Conservation (phyloP, 192 early-diverging fungal genomes). For the Bifiguratus adelaidae region DNA sequence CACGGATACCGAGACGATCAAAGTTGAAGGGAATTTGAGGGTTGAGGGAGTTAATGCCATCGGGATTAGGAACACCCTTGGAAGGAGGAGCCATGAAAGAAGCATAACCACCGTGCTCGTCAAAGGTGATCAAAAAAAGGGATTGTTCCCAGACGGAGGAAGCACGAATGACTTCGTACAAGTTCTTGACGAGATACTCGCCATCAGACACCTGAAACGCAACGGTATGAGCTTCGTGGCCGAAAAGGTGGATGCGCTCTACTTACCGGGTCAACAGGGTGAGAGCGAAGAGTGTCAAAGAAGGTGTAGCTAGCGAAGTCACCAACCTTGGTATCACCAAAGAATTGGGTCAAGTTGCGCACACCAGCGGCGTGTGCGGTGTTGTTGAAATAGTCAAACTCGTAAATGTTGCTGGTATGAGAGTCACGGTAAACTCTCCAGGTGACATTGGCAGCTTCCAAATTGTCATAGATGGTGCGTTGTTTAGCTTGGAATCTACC, state of each 20-base stretch:
- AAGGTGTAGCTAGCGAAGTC: slow-evolving; percentile 7
- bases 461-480: slow-evolving; percentile 19
- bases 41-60: slow-evolving; percentile 5
- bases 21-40: slow-evolving; percentile 20
- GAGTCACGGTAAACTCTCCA: slow-evolving; percentile 4
- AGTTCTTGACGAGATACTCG: slow-evolving; percentile 18
- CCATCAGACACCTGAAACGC: slow-evolving; percentile 4
- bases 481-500: background rate
- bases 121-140: slow-evolving; percentile 34
- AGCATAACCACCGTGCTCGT: slow-evolving; percentile 34
- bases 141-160: slow-evolving; percentile 37
- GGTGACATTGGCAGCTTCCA: slow-evolving; percentile 17
- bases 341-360: slow-evolving; percentile 8
- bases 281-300: background rate
- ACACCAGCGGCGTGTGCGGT: too few relatives aligned
- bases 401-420: too few relatives aligned
- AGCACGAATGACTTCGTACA: slow-evolving; percentile 34
- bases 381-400: too few relatives aligned
- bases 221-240: background rate
- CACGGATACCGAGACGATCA: slow-evolving; percentile 35
- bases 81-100: background rate
- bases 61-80: slow-evolving; percentile 15
- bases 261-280: background rate
- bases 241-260: background rate
- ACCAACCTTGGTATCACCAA: slow-evolving; percentile 9